phyloP scores from a whole-genome alignment of 2,329 filamentous ascomycete genomes.

The Epichloe gansuensis region DNA sequence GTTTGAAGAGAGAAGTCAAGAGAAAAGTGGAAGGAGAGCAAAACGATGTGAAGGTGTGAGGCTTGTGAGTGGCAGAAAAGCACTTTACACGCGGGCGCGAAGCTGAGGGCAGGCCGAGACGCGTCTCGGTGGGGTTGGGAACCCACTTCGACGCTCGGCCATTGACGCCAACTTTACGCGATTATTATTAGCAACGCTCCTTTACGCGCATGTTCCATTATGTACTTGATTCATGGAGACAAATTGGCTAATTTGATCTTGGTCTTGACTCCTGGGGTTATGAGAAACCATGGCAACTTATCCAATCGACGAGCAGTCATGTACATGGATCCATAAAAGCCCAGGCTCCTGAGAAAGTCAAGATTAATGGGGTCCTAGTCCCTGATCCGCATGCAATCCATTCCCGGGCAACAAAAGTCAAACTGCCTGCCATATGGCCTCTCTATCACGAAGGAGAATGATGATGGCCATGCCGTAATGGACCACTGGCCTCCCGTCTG shows the following conservation, averaged over 20 bases:
- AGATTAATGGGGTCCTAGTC: not conserved
- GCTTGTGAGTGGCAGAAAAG: constrained; percentile 9
- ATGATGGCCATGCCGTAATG: not conserved
- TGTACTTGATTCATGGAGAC: not conserved
- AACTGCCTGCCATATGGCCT: no score
- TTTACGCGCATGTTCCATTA: no score
- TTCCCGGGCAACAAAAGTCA: no score
- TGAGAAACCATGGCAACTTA: no score
- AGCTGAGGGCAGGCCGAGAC: constrained; percentile 15
- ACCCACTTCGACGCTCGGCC: not conserved
- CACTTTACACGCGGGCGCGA: constrained; percentile 23
- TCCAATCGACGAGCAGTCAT: no score
- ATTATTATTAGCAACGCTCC: no score
- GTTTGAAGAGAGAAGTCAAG: not conserved
- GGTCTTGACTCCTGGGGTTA: no score
- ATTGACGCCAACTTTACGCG: not conserved
- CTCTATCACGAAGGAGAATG: not conserved
- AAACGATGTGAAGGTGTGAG: not conserved
- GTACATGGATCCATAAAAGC: no score
- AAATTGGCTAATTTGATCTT: no score
- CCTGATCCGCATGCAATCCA: no score
- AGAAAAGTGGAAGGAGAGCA: not conserved
- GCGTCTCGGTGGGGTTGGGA: constrained; percentile 15
- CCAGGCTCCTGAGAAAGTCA: not conserved
- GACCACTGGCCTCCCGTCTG: not conserved